phyloP scores from a whole-genome alignment of 2,329 filamentous ascomycete genomes.

The Aspergillaceae sp. region DNA sequence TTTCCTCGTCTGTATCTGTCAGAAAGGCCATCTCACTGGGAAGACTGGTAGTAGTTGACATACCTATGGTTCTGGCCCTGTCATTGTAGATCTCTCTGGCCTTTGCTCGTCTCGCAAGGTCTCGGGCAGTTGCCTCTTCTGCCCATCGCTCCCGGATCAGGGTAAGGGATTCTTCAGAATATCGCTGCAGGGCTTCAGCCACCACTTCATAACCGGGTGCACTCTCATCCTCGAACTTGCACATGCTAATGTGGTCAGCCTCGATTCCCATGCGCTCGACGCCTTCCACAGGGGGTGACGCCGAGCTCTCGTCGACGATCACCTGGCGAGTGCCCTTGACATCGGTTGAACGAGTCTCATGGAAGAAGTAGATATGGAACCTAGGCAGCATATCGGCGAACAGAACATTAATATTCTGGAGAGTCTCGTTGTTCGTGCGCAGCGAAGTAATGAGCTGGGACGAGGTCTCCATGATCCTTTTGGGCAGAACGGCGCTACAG shows the following conservation, averaged over 20 bases:
- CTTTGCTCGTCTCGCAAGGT: slow-evolving; percentile 28
- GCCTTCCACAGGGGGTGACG: slow-evolving; percentile 59
- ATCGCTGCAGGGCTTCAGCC: slow-evolving; percentile 40
- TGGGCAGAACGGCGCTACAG: slow-evolving; percentile 56
- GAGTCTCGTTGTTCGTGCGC: slow-evolving; percentile 63
- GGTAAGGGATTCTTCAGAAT: slow-evolving; percentile 44
- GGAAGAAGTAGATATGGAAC: slow-evolving; percentile 67
- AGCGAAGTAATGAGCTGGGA: slow-evolving; percentile 60
- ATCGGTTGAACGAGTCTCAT: slow-evolving; percentile 65
- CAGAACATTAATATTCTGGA: slow-evolving; percentile 64
- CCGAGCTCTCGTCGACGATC: slow-evolving; percentile 62
- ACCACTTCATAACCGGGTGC: slow-evolving; percentile 57
- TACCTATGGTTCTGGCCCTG: slow-evolving; percentile 11
- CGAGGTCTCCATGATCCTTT: slow-evolving; percentile 58
- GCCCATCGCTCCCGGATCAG: slow-evolving; percentile 52
- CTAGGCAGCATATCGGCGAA: slow-evolving; percentile 64
- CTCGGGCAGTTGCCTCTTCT: slow-evolving; percentile 43
- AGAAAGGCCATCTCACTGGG: not conserved
- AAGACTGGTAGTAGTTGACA: slow-evolving; percentile 1
- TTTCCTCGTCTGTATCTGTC: not conserved
- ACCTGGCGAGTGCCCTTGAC: slow-evolving; percentile 54
- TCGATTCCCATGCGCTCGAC: slow-evolving; percentile 68
- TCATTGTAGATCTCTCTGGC: slow-evolving; percentile 29
- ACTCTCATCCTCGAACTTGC: slow-evolving; percentile 57
- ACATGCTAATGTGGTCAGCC: slow-evolving; percentile 62